phyloP scores from a whole-genome alignment of 2,329 filamentous ascomycete genomes.

The Botrytis elliptica region DNA sequence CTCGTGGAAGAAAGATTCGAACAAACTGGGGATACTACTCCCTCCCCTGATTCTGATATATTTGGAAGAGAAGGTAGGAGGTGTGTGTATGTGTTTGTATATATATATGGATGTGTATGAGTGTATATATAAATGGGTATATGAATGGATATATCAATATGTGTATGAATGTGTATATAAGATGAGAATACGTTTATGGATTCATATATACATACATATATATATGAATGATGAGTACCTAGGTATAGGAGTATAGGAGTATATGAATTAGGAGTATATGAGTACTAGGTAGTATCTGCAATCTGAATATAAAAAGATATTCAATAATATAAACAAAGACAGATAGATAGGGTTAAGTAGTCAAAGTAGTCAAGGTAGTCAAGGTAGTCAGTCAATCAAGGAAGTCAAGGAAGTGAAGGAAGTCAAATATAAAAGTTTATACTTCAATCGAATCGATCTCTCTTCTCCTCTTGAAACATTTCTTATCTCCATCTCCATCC shows the following conservation, averaged over 20 bases:
- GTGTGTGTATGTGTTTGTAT: too few species aligned
- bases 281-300: background rate
- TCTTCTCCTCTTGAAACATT: background rate
- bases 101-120: background rate
- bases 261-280: background rate
- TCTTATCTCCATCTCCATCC: background rate
- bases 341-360: background rate
- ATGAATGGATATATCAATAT: too few species aligned
- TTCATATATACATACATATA: too few species aligned
- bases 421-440: background rate
- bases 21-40: constrained; percentile 1
- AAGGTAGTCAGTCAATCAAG: background rate
- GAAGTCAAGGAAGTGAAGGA: background rate
- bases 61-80: background rate
- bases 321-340: background rate
- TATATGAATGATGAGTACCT: background rate
- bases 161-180: background rate
- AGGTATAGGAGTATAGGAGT: background rate
- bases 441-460: background rate
- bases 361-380: background rate
- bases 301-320: background rate
- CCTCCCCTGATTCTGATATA: constrained; percentile 1
- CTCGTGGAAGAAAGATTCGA: background rate
- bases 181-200: background rate
- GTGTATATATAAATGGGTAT: too few species aligned